phyloP scores from a whole-genome alignment of 306 rosid genomes.

The Albizia julibrissin region DNA sequence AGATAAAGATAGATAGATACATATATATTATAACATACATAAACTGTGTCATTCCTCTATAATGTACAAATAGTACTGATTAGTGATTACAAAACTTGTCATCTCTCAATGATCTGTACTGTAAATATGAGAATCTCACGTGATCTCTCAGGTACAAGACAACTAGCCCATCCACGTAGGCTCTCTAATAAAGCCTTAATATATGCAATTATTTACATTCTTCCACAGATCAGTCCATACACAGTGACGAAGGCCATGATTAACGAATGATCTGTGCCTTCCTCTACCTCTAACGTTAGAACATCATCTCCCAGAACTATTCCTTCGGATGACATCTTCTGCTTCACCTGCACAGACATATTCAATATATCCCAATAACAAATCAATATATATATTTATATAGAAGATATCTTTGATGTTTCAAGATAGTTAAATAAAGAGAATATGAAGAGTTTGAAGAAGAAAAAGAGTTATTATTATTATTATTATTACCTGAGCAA shows the following conservation, averaged over 20 bases:
- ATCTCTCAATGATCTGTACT: not conserved
- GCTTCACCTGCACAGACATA: constrained; percentile 61
- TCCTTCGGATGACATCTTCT: constrained; percentile 55
- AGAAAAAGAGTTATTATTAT: not conserved
- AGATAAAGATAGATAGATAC: not conserved
- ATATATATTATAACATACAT: not conserved
- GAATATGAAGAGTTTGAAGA: not conserved
- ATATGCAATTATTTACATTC: constrained; percentile 42
- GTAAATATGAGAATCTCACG: not conserved
- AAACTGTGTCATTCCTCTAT: not conserved
- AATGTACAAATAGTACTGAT: not conserved
- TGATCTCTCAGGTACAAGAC: not conserved
- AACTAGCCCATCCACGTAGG: not conserved
- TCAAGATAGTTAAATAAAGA: not conserved
- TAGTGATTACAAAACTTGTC: constrained; percentile 2
- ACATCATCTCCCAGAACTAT: constrained; percentile 73
- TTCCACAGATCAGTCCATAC: constrained; percentile 64
- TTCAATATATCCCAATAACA: not conserved
- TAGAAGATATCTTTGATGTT: not conserved
- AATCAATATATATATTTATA: not conserved
- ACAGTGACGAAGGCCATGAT: constrained; percentile 68
- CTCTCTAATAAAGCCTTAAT: not conserved
- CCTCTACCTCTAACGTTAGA: constrained; percentile 55
- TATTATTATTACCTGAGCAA: constrained; percentile 69
- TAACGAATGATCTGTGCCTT: constrained; percentile 56